Conservation (phyloP, 805 yeast species). For the Sugiyamaella chiloensis region DNA sequence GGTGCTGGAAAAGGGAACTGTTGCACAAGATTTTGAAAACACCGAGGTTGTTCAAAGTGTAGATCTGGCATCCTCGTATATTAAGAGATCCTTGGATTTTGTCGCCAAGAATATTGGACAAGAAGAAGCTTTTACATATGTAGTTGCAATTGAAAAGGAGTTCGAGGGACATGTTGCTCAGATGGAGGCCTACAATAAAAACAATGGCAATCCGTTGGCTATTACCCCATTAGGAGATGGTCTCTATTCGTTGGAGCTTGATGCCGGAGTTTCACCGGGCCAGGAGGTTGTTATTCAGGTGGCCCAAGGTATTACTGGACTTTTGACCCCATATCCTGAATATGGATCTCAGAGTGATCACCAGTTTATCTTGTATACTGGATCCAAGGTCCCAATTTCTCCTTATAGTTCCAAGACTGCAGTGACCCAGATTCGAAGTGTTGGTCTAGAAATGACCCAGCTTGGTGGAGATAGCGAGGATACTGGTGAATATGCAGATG, state of each 20-base stretch:
- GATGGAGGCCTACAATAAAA: conserved; percentile 39
- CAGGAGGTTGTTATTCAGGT: conserved; percentile 48
- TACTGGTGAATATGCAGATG: conserved; percentile 32
- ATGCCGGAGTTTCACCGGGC: conserved; percentile 66
- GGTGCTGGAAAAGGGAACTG: too few relatives aligned
- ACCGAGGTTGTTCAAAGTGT: conserved; percentile 50
- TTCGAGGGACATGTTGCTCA: conserved; percentile 43
- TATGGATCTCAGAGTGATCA: conserved; percentile 53
- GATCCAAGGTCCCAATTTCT: conserved; percentile 50
- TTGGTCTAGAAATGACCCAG: conserved; percentile 26
- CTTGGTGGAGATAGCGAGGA: conserved; percentile 37
- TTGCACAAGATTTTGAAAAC: conserved; percentile 50
- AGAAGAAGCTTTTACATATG: conserved; percentile 54
- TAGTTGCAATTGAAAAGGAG: conserved; percentile 53
- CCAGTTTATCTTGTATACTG: conserved; percentile 57
- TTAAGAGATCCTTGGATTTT: conserved; percentile 57
- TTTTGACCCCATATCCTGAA: conserved; percentile 60
- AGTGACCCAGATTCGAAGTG: conserved; percentile 17
- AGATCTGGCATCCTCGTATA: conserved; percentile 65
- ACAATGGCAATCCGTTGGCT: conserved; percentile 26
- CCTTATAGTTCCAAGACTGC: conserved; percentile 17
- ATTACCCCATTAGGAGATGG: conserved; percentile 31
- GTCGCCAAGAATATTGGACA: conserved; percentile 56
- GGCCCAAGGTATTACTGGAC: conserved; percentile 46
- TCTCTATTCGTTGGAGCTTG: conserved; percentile 52